These are phyloP conservation scores for Monosporascus sp. DNA, from an alignment of 2,329 filamentous ascomycete genomes.

Conservation along the genomic window DNA sequence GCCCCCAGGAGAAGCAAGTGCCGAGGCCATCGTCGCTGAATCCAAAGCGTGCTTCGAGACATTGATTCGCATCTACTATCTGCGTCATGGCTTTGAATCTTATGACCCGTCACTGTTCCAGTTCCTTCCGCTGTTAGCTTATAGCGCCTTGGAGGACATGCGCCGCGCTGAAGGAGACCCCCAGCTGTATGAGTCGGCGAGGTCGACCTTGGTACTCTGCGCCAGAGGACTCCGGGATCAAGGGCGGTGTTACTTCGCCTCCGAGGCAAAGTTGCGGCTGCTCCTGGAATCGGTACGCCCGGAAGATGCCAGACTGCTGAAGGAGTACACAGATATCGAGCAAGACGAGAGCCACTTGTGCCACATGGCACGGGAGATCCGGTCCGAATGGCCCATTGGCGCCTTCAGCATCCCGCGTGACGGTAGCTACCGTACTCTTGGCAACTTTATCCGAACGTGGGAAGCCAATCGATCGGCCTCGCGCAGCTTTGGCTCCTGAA, in stretches of 20 bases:
- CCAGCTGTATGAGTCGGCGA: constrained; percentile 8
- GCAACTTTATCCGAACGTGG: constrained; percentile 14
- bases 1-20: constrained; percentile 5
- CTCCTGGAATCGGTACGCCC: constrained; percentile 12
- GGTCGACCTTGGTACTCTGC: constrained; percentile 20
- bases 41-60: constrained; percentile 21
- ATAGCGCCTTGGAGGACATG: constrained; percentile 12
- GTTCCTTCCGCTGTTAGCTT: constrained; percentile 16
- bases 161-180: constrained; percentile 4
- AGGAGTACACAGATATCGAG: constrained; percentile 9
- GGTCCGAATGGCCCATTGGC: constrained; percentile 20
- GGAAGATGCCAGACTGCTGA: constrained; percentile 11
- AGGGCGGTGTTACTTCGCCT: constrained; percentile 17
- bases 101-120: constrained; percentile 15
- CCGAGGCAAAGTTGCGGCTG: constrained; percentile 15
- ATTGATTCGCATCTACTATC: constrained; percentile 25
- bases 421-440: constrained; percentile 8
- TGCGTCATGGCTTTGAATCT: constrained; percentile 25
- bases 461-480: not conserved
- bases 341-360: constrained; percentile 7
- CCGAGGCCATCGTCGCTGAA: constrained; percentile 9
- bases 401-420: constrained; percentile 7
- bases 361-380: constrained; percentile 14
- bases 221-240: constrained; percentile 22
- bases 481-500: too few species aligned